A percentile compares a stretch with the other conserved stretches of the same genome.
Conservation (phyloP, 768 basidiomycete genomes). For the Strobilomyces echinocephalus region DNA sequence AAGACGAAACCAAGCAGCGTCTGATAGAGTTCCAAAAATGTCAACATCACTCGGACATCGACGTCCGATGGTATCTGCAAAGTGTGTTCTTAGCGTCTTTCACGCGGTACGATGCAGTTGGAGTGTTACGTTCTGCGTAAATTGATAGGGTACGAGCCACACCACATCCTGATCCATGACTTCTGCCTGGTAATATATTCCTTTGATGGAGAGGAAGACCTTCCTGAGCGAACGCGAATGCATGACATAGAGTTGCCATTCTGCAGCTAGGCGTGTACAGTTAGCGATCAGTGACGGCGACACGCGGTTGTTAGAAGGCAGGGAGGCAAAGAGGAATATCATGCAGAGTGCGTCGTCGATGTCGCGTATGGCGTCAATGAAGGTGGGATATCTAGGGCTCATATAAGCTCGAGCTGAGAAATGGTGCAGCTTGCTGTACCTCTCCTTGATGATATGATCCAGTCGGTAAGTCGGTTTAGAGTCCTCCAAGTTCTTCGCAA, state of each 20-base stretch:
- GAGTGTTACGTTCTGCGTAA: constrained; percentile 80
- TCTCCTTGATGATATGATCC: constrained; percentile 97
- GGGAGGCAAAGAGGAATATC: constrained; percentile 85
- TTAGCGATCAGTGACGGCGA: constrained; percentile 83
- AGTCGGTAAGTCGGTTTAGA: constrained; percentile 87
- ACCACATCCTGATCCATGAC: constrained; percentile 88
- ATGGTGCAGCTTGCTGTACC: constrained; percentile 45
- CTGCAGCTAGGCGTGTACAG: constrained; percentile 82
- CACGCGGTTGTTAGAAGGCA: constrained; percentile 82
- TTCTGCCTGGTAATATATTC: constrained; percentile 96
- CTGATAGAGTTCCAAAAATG: constrained; percentile 97
- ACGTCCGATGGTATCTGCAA: constrained; percentile 87
- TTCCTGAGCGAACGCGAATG: constrained; percentile 80
- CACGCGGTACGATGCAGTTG: neutral
- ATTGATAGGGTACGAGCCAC: constrained; percentile 97
- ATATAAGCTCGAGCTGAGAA: constrained; percentile 5
- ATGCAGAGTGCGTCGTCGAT: constrained; percentile 97
- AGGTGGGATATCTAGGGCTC: constrained; percentile 82
- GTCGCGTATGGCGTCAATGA: constrained; percentile 91
- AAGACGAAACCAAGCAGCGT: constrained; percentile 93
- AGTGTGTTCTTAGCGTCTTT: constrained; percentile 7
- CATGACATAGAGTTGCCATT: constrained; percentile 97
- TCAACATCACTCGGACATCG: constrained; percentile 95
- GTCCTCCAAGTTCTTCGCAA: constrained; percentile 90
- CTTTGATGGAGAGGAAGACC: constrained; percentile 95